These are phyloP conservation scores for Phialophora tarda DNA, from an alignment of 2,329 filamentous ascomycete species.

Conservation along the genomic window DNA sequence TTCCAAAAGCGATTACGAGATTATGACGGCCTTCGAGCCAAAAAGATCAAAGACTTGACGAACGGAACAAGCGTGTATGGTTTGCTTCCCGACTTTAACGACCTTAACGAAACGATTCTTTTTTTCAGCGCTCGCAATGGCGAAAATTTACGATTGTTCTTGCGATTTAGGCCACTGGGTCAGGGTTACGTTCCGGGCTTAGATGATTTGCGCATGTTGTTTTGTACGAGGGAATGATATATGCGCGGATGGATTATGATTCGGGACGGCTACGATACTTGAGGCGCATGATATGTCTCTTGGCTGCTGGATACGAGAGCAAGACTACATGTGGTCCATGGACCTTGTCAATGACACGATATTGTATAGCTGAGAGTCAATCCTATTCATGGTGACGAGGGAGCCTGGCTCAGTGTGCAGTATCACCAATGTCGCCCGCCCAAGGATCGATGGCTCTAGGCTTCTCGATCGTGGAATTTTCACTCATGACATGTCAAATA, in stretches of 20 bases:
- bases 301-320: slow-evolving; percentile 33
- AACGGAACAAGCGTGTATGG: slow-evolving; percentile 36
- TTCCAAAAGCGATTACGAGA: slow-evolving; percentile 39
- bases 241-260: slow-evolving; percentile 38
- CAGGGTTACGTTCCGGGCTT: slow-evolving; percentile 22
- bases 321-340: slow-evolving; percentile 24
- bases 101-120: slow-evolving; percentile 40
- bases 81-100: slow-evolving; percentile 36
- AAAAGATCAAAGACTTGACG: slow-evolving; percentile 38
- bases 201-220: slow-evolving; percentile 30
- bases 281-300: slow-evolving; percentile 24
- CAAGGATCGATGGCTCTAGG: slow-evolving; percentile 26
- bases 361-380: slow-evolving; percentile 15
- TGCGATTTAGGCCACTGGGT: slow-evolving; percentile 22
- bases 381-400: slow-evolving; percentile 2
- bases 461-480: slow-evolving; percentile 26
- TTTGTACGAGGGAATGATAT: slow-evolving; percentile 38
- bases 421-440: slow-evolving; percentile 16
- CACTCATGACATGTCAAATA: slow-evolving; percentile 37
- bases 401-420: not conserved
- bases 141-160: slow-evolving; percentile 29
- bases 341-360: slow-evolving; percentile 17
- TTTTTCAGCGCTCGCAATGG: slow-evolving; percentile 34
- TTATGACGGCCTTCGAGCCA: slow-evolving; percentile 37
- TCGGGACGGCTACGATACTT: slow-evolving; percentile 30